These are phyloP conservation scores for Penicillium desertorum DNA, from an alignment of 495 filamentous ascomycete species.

Conservation along the genomic window DNA sequence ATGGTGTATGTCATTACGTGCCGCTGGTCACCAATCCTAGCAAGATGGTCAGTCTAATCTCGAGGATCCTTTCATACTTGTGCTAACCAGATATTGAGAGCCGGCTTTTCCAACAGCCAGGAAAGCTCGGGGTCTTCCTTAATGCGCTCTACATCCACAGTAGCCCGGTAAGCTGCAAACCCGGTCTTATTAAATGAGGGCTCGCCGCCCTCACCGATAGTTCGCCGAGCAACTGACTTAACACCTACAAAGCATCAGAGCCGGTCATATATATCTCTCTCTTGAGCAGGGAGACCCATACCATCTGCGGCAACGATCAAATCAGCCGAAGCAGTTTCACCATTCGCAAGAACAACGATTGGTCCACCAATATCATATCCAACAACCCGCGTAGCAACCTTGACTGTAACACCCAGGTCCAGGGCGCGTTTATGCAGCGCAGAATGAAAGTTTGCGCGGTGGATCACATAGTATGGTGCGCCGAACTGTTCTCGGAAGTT, in stretches of 20 bases:
- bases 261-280: neutral
- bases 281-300: conserved; percentile 4
- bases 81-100: conserved; percentile 43
- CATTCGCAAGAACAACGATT: conserved; percentile 23
- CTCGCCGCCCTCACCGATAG: conserved; percentile 24
- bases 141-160: conserved; percentile 43
- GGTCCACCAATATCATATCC: conserved; percentile 26
- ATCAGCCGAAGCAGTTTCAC: conserved; percentile 25
- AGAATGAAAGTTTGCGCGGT: conserved; percentile 44
- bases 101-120: conserved; percentile 41
- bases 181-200: conserved; percentile 23
- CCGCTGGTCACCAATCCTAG: conserved; percentile 35
- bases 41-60: neutral
- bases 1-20: conserved; percentile 56
- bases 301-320: conserved; percentile 49
- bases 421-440: conserved; percentile 32
- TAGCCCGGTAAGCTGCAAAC: conserved; percentile 45
- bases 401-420: conserved; percentile 35
- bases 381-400: conserved; percentile 24
- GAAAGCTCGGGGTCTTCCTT: conserved; percentile 36
- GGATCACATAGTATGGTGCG: conserved; percentile 46
- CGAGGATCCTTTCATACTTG: neutral
- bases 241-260: conserved; percentile 25
- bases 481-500: conserved; percentile 35
- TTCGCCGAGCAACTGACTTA: conserved; percentile 35